Base-by-base conservation (phyloP, 768 basidiomycete genomes). In the Steccherinum ochraceum region DNA sequence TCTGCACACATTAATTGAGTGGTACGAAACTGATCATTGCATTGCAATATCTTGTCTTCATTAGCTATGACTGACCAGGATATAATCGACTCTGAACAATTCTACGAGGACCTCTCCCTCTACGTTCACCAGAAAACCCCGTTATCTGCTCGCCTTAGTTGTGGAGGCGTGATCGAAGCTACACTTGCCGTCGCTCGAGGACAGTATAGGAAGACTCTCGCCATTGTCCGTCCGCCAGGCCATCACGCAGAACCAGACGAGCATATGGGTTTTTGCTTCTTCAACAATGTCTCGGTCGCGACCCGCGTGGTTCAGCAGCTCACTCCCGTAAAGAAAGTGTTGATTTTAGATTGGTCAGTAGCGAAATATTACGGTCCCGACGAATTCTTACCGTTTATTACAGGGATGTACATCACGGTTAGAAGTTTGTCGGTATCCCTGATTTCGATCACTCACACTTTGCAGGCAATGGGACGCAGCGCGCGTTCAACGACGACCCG, bases 201-300 rank as follows among this genome's bases (percentile, higher is more conserved):
- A 12, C 77, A 84, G 57, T 72, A 97, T 35, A 77, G 86, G 60
- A 97, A 94, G 66, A 77, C 89, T 0, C 87, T 99, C 64, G 96
- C 96, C 2, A 91, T 98, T 54, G 94, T 98, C 27, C 81, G 96
- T 48, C 96, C 96, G 12, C 96, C 96, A 0, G 96, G 96, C 0
- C 96, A 99, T 64, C 96, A 99, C 62, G 94, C 96, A 4, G 96
- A 99, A 64, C 96, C 96, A 3, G 91, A 96, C 56, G 88, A 94
- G 63, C 89, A 92, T 56, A 97, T 98, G 94, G 96, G 96, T 1
- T 99, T 99, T 67, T 98, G 96, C 68, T 96, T 99, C 73, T 96
- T 93, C 72, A 99, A 99, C 67, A 99, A 99, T 63, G 93, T 95
- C 26, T 87, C 96, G 0, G 89, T 99, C 13, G 94, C 94, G 1